Conservation (phyloP, 805 yeast species). For the Saccharomycopsis fermentans region DNA sequence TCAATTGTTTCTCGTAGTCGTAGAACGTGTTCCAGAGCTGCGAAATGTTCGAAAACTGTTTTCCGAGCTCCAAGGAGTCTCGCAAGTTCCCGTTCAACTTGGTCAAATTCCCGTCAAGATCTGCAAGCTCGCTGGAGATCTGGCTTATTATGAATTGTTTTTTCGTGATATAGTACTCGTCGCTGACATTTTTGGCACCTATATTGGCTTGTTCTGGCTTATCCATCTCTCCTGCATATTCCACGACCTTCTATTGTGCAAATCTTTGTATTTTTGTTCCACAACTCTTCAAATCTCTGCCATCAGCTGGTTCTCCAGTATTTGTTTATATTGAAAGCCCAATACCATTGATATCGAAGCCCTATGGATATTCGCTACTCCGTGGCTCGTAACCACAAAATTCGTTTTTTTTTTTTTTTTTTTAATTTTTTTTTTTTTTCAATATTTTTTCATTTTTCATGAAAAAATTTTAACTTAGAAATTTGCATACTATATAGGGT, state of each 20-base stretch:
- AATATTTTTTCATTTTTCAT: neutral
- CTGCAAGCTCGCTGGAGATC: neutral
- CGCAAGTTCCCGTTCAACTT: constrained; percentile 53
- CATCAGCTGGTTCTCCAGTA: too few species aligned
- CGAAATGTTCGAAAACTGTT: constrained; percentile 16
- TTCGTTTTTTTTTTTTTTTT: neutral
- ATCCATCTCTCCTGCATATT: neutral
- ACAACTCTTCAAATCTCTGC: too few species aligned
- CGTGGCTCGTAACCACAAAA: neutral
- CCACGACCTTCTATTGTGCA: too few species aligned
- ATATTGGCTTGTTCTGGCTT: neutral
- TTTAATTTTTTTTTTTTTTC: neutral
- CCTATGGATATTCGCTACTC: too few species aligned
- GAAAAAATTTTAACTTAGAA: neutral
- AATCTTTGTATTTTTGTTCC: too few species aligned
- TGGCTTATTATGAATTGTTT: neutral
- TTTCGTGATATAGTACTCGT: neutral
- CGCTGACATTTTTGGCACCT: neutral
- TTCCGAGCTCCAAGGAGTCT: constrained; percentile 12
- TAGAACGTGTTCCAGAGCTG: constrained; percentile 17
- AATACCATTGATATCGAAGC: too few species aligned
- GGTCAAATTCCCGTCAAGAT: constrained; percentile 39
- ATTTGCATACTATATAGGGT: neutral
- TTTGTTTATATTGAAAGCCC: too few species aligned
- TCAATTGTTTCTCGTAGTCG: constrained; percentile 6